Conservation (phyloP, 2,329 filamentous ascomycete genomes). For the Cladophialophora bantiana region DNA sequence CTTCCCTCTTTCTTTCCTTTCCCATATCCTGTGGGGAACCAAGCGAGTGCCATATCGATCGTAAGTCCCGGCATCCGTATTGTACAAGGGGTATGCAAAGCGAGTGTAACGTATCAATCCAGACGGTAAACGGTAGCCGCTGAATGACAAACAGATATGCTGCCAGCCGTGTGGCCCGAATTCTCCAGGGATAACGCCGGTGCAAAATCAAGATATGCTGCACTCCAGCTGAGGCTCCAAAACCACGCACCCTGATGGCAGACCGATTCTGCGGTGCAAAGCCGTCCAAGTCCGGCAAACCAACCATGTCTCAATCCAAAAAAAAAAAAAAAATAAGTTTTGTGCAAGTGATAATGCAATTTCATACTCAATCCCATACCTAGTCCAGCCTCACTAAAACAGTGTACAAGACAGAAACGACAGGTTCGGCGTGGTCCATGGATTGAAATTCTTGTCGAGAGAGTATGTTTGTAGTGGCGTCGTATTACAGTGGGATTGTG, state of each 20-base stretch:
- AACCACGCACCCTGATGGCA: not conserved
- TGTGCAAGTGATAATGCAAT: not conserved
- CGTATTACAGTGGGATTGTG: not conserved
- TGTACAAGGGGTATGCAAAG: conserved; percentile 34
- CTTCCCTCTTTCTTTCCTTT: conserved; percentile 11
- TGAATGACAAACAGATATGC: conserved; percentile 18
- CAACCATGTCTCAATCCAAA: conserved; percentile 1
- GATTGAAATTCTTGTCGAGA: conserved; percentile 1
- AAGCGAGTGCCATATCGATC: conserved; percentile 40
- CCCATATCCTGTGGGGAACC: conserved; percentile 13
- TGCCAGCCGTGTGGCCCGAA: conserved; percentile 5
- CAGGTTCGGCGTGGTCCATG: conserved; percentile 10
- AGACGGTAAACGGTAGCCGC: conserved; percentile 36
- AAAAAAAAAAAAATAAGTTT: conserved; percentile 3
- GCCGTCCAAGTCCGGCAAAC: not conserved
- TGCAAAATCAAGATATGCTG: not conserved
- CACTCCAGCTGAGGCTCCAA: not conserved
- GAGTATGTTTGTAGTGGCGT: not conserved
- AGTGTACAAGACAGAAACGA: conserved; percentile 1
- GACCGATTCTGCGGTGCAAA: not conserved
- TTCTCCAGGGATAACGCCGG: conserved; percentile 9
- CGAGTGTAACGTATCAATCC: conserved; percentile 33
- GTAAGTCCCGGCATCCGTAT: conserved; percentile 34
- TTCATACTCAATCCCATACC: not conserved
- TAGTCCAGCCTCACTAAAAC: conserved; percentile 20